Evolutionary conservation across 306 rosid species (phyloP).

Genomic region (Vachellia collinsii): DNA sequence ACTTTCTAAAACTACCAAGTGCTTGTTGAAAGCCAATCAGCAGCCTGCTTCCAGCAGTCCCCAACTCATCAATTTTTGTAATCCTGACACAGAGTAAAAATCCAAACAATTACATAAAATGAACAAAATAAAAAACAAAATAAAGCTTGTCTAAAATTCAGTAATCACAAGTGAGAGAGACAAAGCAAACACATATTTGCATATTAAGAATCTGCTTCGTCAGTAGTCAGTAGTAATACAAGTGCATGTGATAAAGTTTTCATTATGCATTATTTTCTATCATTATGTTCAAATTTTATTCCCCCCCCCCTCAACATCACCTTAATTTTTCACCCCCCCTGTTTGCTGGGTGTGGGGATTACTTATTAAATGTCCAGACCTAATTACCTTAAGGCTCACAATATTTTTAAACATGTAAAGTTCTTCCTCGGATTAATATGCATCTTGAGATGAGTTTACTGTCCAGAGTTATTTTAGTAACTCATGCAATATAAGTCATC

Average conservation of each 20-base stretch:
- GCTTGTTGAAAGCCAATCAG: slow-evolving; percentile 70
- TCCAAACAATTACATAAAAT: background rate
- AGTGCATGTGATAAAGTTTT: background rate
- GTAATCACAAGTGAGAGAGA: background rate
- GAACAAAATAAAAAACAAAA: background rate
- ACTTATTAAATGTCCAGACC: slow-evolving; percentile 12
- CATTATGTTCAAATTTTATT: background rate
- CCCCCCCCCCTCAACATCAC: background rate
- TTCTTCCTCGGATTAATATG: background rate
- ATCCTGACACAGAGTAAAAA: slow-evolving; percentile 48
- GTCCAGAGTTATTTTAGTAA: background rate
- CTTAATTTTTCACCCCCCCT: background rate
- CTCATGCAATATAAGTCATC: background rate
- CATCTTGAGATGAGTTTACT: background rate
- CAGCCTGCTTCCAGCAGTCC: slow-evolving; percentile 58
- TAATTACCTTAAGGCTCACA: background rate
- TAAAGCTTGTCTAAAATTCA: background rate
- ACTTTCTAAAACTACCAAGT: slow-evolving; percentile 56
- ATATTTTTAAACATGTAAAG: slow-evolving; percentile 14
- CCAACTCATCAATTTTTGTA: slow-evolving; percentile 68
- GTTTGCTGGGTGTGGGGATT: background rate
- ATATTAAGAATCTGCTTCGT: background rate
- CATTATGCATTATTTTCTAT: background rate
- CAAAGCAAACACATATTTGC: background rate
- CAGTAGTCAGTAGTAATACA: background rate